Evolutionary conservation across 1,139 yeast species (phyloP).

Genomic region (Taphrina flavorubra): DNA sequence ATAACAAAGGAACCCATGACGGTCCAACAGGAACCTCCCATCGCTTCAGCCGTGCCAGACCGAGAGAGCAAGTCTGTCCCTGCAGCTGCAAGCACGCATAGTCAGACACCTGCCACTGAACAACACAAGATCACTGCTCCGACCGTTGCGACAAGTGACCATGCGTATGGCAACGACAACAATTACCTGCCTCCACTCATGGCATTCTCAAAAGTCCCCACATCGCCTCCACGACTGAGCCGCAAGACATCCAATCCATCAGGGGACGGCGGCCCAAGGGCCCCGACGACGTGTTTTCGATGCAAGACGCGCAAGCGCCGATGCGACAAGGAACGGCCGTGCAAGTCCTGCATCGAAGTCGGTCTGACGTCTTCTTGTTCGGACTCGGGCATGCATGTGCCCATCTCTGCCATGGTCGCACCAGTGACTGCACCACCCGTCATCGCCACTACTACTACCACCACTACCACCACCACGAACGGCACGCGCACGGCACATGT

Average conservation of each 20-base stretch:
- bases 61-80: not conserved
- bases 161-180: conserved; percentile 6
- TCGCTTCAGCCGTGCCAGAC: not conserved
- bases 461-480: no score
- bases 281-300: conserved; percentile 30
- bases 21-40: not conserved
- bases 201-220: not conserved
- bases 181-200: conserved; percentile 22
- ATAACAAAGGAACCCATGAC: not conserved
- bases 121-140: not conserved
- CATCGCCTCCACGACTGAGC: conserved; percentile 1
- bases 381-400: conserved; percentile 15
- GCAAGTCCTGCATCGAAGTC: conserved; percentile 15
- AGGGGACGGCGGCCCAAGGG: not conserved
- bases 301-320: conserved; percentile 32
- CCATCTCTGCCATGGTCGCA: not conserved
- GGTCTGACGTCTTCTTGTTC: conserved; percentile 26
- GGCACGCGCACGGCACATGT: no score
- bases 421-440: no score
- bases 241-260: not conserved
- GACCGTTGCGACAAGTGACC: not conserved
- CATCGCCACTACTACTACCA: no score
- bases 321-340: conserved; percentile 36
- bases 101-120: no score
- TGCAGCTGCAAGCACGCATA: not conserved